Base-by-base conservation (phyloP, 805 yeast species). In the Nakazawaea wyomingensis region DNA sequence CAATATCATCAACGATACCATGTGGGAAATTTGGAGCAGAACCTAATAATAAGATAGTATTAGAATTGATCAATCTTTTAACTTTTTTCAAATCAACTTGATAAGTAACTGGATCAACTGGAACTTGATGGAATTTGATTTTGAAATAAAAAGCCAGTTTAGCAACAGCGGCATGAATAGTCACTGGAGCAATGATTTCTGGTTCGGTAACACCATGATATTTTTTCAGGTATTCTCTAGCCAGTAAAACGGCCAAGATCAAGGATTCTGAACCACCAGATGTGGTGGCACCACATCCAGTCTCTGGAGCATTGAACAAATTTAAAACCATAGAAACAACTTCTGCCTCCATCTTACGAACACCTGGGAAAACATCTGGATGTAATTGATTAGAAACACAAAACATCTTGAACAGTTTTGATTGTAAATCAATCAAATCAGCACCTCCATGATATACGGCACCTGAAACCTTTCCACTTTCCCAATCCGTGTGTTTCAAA, bases 21-120 rank as follows among this genome's bases (percentile, higher is more conserved):
- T 91, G 97, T 3, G 99, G 98, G 64, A 82, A 91, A 66, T 91
- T 91, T 31, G 99, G 98, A 5, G 97, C 96, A 1, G 98, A 90
- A 1, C 98, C 98, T 5, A 80, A 86, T 19, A 91, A 64, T 37
- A 91, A 66, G 4, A 88, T 85, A 0, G 99, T 93, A 61, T 90
- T 89, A 2, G 65, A 58, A 53, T 84, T 88, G 48, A 93, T 80
- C 38, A 85, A 69, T 20, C 77, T 66, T 50, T 72, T 71, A 38
- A 86, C 87, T 41, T 78, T 76, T 1, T 58, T 57, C 19, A 82
- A 54, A 52, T 89, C 82, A 8, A 84, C 96, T 56, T 82, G 67
- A 60, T 60, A 85, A 7, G 88, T 77, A 14, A 56, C 62, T 1
- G 83, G 78, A 54, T 83, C 90, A 34, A 91, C 52, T 22, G 83